Evolutionary conservation across 2,329 filamentous ascomycete genomes (phyloP), one percentile per base, ranked within the genome.

Genomic region (Ramularia endophylla): DNA sequence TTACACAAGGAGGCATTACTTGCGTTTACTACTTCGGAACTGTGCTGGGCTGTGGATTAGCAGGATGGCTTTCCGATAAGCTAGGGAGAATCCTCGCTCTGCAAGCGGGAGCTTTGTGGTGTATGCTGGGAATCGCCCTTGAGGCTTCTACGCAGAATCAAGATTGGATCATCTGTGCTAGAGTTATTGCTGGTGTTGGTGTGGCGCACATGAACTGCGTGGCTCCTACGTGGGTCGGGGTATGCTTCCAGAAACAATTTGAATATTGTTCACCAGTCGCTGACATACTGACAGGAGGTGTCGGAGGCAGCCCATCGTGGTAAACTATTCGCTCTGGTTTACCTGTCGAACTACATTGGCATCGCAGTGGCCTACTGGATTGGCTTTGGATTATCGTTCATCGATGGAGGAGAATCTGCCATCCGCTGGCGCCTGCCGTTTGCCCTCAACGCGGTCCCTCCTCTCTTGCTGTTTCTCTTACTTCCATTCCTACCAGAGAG

Each of bases 1-100:
- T 67, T 3, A 65, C 72, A 39, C 68, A 74, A 50, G 72, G 72
- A 7, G 72, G 72, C 28, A 67, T 74, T 32, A 68, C 71, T 8
- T 68, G 70, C 6, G 62, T 71, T 2, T 38, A 28, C 20, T 38
- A 38, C 25, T 8, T 38, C 15, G 36, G 36, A 4, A 29, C 36
- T 5, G 4, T 38, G 5, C 6, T 17, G 3, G 36, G 36, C 36
- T 38, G 36, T 18, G 3, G 17, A 27, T 5, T 29, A 16, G 20
- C 6, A 4, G 36, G 36, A 6, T 38, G 20, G 36, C 4, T 38
- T 4, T 6, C 6, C 4, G 36, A 38, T 13, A 28, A 11, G 5
- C 18, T 9, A 9, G 36, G 30, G 36, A n/a, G 36, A 16, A 18
- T 38, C 12, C 15, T 4, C 4, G 22, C 36, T 5, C 5, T 38